Evolutionary conservation across 768 basidiomycete species (phyloP), one percentile per base, ranked within the genome.

Genomic region (Pilatotrama ljubarskyi): DNA sequence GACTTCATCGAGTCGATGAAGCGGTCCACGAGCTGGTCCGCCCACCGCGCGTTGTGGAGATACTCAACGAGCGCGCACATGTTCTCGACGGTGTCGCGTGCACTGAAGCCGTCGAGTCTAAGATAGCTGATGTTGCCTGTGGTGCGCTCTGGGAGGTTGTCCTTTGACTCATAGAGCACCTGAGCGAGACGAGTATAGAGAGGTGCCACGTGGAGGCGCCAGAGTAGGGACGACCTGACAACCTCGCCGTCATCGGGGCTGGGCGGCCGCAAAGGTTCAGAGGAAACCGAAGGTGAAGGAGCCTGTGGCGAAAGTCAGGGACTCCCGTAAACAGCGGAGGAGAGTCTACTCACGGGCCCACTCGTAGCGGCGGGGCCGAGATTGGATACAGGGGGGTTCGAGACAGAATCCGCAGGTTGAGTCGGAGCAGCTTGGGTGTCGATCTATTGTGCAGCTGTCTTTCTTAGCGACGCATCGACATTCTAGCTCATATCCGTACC

Each of bases 11-110:
- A 8, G 11, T 32, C 29, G 20, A 60, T 20, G 47, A 60, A 55
- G 5, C 13, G 18, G 47, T 48, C 44, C 18, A 60, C 52, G 47
- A 13, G 17, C 32, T 60, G 59, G 7, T 18, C 52, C 13, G 54
- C 46, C 59, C 59, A 60, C 14, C 15, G 13, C 26, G 40, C 22
- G 13, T 54, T 47, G 3, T 36, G 29, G 13, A 60, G 40, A 47
- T 40, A 60, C 29, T 43, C n/a, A 18, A 50, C 15, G 18, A 60
- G 37, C n/a, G 51, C 51, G 40, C 59, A 60, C 59, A 60, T 60
- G 47, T 50, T 49, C 26, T 60, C 59, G 18, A 50, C 40, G 8
- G 52, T 54, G 40, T 55, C 35, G 38, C 52, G 59, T 20, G 52
- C 26, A 20, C 52, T 38, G 52, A 49, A 55, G 8, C 52, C 59